A percentile compares a stretch with the other conserved stretches of the same genome.
Evolutionary conservation across 371 early-diverging fungal species (phyloP).

Genomic region (Capillidium heterosporum): DNA sequence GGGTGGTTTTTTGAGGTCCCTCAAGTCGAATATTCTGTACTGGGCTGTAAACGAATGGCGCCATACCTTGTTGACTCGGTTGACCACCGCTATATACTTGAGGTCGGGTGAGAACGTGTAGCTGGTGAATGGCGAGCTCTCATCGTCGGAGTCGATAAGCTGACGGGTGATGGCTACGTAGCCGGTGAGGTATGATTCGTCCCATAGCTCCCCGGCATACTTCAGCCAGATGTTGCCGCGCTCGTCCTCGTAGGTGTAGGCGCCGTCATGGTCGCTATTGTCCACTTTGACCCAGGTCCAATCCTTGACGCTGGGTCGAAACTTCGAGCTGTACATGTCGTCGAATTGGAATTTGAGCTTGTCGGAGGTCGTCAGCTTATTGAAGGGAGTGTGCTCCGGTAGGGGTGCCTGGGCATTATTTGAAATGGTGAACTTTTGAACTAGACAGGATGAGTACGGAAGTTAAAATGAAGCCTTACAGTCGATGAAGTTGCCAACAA

Average conservation of each 20-base stretch:
- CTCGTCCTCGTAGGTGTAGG: background rate
- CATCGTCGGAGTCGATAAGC: background rate
- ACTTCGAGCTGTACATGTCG: background rate
- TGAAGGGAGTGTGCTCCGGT: too few relatives aligned
- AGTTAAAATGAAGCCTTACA: too few relatives aligned
- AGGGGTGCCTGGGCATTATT: too few relatives aligned
- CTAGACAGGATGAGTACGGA: too few relatives aligned
- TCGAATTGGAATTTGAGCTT: background rate
- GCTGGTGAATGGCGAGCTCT: background rate
- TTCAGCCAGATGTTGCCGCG: background rate
- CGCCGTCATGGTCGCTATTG: background rate
- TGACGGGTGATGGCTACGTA: background rate
- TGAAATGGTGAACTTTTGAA: too few relatives aligned
- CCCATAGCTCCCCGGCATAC: background rate
- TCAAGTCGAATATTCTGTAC: background rate
- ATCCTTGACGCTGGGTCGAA: background rate
- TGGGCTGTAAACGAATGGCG: background rate
- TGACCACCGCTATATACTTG: conserved; percentile 1
- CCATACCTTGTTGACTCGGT: background rate
- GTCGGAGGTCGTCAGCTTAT: too few relatives aligned
- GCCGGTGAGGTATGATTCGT: background rate
- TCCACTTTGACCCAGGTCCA: conserved; percentile 1
- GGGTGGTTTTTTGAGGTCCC: background rate
- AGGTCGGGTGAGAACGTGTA: background rate
- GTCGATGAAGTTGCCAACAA: too few relatives aligned